Evolutionary conservation across 2,329 filamentous ascomycete genomes (phyloP).

Genomic region (Botrytis deweyae): DNA sequence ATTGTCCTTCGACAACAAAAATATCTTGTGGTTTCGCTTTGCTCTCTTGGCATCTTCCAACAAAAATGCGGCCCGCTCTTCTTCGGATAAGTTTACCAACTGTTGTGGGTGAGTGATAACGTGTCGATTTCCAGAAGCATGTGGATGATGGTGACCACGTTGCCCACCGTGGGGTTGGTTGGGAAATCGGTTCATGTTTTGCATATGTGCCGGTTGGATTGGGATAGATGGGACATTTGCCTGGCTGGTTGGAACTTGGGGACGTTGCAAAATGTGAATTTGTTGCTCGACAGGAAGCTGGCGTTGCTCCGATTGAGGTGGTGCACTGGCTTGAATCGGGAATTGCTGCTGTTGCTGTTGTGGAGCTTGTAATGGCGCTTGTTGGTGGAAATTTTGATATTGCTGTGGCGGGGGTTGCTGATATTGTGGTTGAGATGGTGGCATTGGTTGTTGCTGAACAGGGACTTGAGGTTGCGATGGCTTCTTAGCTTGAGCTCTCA

Average conservation of each 20-base stretch:
- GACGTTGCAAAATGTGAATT: conserved; percentile 36
- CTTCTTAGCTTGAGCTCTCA: conserved; percentile 69
- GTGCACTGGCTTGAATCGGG: conserved; percentile 31
- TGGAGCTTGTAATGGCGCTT: conserved; percentile 30
- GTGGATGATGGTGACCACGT: conserved; percentile 40
- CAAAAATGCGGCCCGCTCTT: conserved; percentile 79
- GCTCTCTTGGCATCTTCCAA: conserved; percentile 91
- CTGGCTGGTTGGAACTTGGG: conserved; percentile 31
- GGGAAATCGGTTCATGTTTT: conserved; percentile 70
- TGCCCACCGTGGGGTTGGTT: conserved; percentile 46
- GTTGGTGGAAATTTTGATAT: conserved; percentile 29
- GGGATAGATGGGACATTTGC: conserved; percentile 46
- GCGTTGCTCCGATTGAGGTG: conserved; percentile 32
- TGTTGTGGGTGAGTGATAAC: conserved; percentile 71
- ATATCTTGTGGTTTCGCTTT: conserved; percentile 98
- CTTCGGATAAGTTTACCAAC: conserved; percentile 73
- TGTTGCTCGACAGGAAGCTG: conserved; percentile 28
- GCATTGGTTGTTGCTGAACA: conserved; percentile 27
- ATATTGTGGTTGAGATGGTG: conserved; percentile 26
- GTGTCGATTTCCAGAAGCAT: conserved; percentile 44
- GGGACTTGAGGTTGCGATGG: conserved; percentile 41
- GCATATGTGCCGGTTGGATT: conserved; percentile 67
- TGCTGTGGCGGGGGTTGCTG: conserved; percentile 32
- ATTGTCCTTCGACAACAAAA: conserved; percentile 87
- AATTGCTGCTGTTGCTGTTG: conserved; percentile 37